Evolutionary conservation across 805 yeast genomes (phyloP).

Genomic region (Sungouiozyma intestinalis): DNA sequence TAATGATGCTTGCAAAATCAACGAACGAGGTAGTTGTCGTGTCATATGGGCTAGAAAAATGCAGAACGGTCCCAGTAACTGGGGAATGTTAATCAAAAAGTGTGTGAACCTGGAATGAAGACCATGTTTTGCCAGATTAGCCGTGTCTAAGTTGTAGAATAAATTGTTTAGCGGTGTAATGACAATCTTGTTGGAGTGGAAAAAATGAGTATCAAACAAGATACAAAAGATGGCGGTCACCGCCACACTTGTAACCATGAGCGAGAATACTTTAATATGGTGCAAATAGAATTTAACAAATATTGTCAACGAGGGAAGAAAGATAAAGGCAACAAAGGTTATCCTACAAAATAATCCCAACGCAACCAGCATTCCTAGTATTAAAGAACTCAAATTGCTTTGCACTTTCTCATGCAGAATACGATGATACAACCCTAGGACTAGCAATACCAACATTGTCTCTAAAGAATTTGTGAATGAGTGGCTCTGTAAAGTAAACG

Average conservation of each 20-base stretch:
- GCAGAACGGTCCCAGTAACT: conserved; percentile 64
- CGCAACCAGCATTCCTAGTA: conserved; percentile 40
- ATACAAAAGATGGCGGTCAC: conserved; percentile 33
- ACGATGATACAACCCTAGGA: conserved; percentile 31
- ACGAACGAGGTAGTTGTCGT: conserved; percentile 7
- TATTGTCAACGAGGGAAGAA: conserved; percentile 48
- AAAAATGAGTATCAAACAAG: conserved; percentile 44
- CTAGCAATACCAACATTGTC: conserved; percentile 35
- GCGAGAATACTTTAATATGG: conserved; percentile 27
- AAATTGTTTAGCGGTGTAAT: conserved; percentile 74
- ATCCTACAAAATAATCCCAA: conserved; percentile 78
- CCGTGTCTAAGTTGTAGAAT: conserved; percentile 48
- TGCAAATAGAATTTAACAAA: conserved; percentile 32
- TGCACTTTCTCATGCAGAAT: conserved; percentile 2
- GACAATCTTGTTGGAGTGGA: conserved; percentile 18
- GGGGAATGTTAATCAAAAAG: conserved; percentile 63
- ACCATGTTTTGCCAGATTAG: conserved; percentile 70
- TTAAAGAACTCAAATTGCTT: conserved; percentile 11
- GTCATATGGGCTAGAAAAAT: conserved; percentile 31
- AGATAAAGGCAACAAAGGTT: conserved; percentile 68
- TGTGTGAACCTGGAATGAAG: conserved; percentile 74
- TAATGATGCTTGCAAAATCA: conserved; percentile 39
- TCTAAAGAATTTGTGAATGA: conserved; percentile 86
- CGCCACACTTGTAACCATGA: conserved; percentile 29
- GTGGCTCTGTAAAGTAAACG: conserved; percentile 74